Evolutionary conservation across 1,284 basidiomycete species (phyloP), one percentile per base, ranked within the genome.

Genomic region (Taiwanofungus camphoratus): DNA sequence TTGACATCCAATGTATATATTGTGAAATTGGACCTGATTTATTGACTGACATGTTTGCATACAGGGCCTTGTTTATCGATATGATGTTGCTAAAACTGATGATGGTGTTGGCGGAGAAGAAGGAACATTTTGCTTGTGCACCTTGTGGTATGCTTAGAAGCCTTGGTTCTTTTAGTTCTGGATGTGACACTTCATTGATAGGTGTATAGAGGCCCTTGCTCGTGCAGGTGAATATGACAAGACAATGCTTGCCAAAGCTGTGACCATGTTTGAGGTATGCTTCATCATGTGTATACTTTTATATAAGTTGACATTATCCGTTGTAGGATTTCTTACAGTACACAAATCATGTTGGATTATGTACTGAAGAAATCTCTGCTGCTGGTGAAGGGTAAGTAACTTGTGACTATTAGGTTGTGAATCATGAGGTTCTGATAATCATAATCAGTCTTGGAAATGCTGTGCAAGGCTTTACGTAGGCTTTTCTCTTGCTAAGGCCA

Each of bases 101-200:
- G 93, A 95, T 58, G 93, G 92, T 5, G 89, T 95, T 15, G 92
- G 92, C 4, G 92, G 93, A 1, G 89, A 92, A 52, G 92, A 93
- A 64, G 92, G 92, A 6, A 88, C 84, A 0, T 88, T 88, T 62
- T 86, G 84, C 52, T 63, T 88, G 16, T 88, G 85, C 56, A 90
- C 87, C 0, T 63, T 90, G 4, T 90, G 87, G 87, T 80, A 47
- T 24, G 63, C 52, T 8, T 18, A 24, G 12, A n/a, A 12, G 11
- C 24, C 22, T 30, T 26, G 12, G 19, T 39, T 6, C n/a, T n/a
- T n/a, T n/a, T n/a, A n/a, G n/a, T n/a, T n/a, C n/a, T n/a, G n/a
- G n/a, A n/a, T n/a, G n/a, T n/a, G n/a, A n/a, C n/a, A n/a, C n/a
- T n/a, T n/a, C n/a, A n/a, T 59, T 8, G 55, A 2, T 46, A 84